Base-by-base conservation (phyloP, 2,329 filamentous ascomycete species). In the Annulohypoxylon truncatum region DNA sequence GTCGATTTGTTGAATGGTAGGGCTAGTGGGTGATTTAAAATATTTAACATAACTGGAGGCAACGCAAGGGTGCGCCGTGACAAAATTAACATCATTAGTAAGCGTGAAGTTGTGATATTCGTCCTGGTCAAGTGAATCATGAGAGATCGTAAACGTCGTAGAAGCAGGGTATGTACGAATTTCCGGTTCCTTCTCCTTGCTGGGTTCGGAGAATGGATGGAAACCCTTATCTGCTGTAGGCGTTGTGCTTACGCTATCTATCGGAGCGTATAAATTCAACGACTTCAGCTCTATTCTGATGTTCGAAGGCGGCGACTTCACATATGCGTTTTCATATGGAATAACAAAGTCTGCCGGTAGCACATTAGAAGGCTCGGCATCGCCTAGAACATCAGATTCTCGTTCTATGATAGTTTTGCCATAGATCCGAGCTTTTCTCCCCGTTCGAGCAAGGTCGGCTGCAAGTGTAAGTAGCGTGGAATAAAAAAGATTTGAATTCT, bases 61-160 rank as follows among this genome's bases (percentile, higher is more conserved):
- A 4, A 86, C 83, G 71, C 89, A 91, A 0, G 89, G 89, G 69
- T 90, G 87, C 0, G 88, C 88, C 0, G 89, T 90, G 15, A 90
- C 86, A 73, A 91, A 91, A 70, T 85, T 85, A 20, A 90, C 82
- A 62, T 91, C 88, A 68, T 88, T 85, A 4, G 78, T 77, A 8
- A 91, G 76, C 0, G 81, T 72, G 54, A 84, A 81, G 1, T 79
- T 80, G 55, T 82, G 71, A 59, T 83, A 73, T 24, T 76, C 71
- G 44, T 76, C 78, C 46, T 81, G 78, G 0, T 80, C 78, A 1
- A 77, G 73, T 1, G 80, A 77, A 28, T 82, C 81, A 33, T 80
- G 76, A 10, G 77, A 77, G 8, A 84, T 77, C 1, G 74, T 75
- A 67, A 85, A 85, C 4, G 77, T 70, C 4, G 81, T 61, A 4